A percentile compares a stretch with the other conserved stretches of the same genome.
phyloP scores from a whole-genome alignment of 139 green algal species.

The Edaphochlamys debaryana region DNA sequence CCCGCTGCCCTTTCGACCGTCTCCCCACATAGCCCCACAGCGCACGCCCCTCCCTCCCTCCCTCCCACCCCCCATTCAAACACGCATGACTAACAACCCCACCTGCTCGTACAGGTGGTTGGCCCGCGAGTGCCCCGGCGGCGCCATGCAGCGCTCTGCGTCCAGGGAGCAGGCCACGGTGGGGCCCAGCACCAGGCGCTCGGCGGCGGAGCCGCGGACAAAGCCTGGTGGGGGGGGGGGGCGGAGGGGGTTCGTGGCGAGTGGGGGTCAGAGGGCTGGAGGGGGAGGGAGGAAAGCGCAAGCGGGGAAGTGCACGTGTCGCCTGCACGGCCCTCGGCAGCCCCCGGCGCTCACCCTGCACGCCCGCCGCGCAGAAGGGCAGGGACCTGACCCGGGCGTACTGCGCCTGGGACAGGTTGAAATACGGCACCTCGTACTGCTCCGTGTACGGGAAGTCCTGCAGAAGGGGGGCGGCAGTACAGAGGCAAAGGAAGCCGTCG shows the following conservation, averaged over 20 bases:
- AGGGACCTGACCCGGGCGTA: constrained; percentile 8
- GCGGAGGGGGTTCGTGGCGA: background rate
- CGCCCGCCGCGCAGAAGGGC: constrained; percentile 29
- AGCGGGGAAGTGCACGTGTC: background rate
- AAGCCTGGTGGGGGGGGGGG: background rate
- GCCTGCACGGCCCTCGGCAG: too few species aligned
- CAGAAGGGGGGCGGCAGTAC: too few species aligned
- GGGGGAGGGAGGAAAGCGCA: background rate
- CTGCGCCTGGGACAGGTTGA: background rate
- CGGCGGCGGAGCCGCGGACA: constrained; percentile 21
- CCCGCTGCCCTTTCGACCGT: too few species aligned
- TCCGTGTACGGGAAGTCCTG: background rate
- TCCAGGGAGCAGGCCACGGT: constrained; percentile 44
- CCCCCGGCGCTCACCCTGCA: constrained; percentile 5
- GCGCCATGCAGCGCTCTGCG: constrained; percentile 37
- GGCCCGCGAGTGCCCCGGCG: constrained; percentile 33
- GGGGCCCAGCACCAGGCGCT: constrained; percentile 44
- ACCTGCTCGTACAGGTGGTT: constrained; percentile 58
- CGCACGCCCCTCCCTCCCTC: too few species aligned
- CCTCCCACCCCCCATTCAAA: too few species aligned
- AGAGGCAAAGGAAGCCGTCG: too few species aligned
- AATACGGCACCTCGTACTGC: constrained; percentile 13
- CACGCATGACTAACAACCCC: too few species aligned
- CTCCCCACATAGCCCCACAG: background rate
- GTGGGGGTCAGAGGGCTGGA: background rate